These are phyloP conservation scores for Cryptococcus deneoformans DNA, from an alignment of 1,284 basidiomycete species.

Conservation along the genomic window DNA sequence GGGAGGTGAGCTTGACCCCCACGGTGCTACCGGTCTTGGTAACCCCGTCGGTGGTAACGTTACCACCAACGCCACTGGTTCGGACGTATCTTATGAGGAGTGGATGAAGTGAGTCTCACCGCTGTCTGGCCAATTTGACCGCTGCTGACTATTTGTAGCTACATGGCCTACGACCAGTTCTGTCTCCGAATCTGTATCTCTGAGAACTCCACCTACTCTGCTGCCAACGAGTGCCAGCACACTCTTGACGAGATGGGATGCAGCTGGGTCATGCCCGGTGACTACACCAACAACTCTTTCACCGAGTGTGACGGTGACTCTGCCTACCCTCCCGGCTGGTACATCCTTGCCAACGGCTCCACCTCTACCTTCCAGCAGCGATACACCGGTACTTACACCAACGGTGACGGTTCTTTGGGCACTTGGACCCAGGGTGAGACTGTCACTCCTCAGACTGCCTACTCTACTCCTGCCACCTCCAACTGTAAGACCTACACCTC, in stretches of 20 bases:
- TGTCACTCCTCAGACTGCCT: conserved; percentile 41
- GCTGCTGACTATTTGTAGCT: conserved; percentile 28
- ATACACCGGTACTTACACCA: conserved; percentile 49
- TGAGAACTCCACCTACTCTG: conserved; percentile 43
- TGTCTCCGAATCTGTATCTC: conserved; percentile 51
- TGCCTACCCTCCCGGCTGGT: conserved; percentile 49
- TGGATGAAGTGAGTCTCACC: conserved; percentile 43
- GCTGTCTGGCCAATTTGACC: background rate
- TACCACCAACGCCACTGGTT: conserved; percentile 52
- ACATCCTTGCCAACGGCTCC: conserved; percentile 40
- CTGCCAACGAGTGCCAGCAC: conserved; percentile 46
- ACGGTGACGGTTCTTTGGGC: conserved; percentile 19
- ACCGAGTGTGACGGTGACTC: conserved; percentile 50
- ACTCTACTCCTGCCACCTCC: conserved; percentile 45
- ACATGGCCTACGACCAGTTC: conserved; percentile 49
- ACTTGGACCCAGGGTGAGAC: conserved; percentile 46
- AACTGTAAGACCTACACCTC: conserved; percentile 48
- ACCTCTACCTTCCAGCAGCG: conserved; percentile 50
- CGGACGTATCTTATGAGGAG: conserved; percentile 55
- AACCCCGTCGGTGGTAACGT: conserved; percentile 57
- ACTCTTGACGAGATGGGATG: conserved; percentile 52
- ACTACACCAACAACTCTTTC: conserved; percentile 50
- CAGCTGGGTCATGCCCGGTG: conserved; percentile 51
- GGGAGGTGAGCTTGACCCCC: conserved; percentile 53
- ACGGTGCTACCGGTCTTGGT: conserved; percentile 50